Evolutionary conservation across 305 asterid genomes (phyloP), one percentile per base, ranked within the genome.

Genomic region (Ilex paraguariensis): DNA sequence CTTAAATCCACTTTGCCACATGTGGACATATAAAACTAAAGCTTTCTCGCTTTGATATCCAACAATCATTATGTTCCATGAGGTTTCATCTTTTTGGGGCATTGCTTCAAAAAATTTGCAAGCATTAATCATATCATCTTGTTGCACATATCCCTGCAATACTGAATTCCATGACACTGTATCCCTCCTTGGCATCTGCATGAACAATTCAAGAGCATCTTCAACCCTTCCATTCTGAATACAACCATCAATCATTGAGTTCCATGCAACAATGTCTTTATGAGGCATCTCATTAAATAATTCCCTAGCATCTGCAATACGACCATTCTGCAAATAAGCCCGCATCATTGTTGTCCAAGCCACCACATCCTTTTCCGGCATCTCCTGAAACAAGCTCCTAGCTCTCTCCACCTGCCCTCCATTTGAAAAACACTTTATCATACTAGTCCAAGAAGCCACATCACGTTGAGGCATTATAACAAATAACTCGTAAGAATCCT

Each of bases 331-430:
- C 74, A 79, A 69, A 61, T 78, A 78, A 64, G 88, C 88, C 58
- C 75, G 75, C 44, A 82, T 74, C 85, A 85, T 78, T 40, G 79
- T 81, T 48, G 92, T 85, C 83, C 88, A 80, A 46, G 92, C 82
- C 57, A 85, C 81, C 6, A 75, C 61, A 63, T 85, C 92, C 82
- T 70, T 85, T 57, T 70, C 66, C 6, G 88, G 88, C 88, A 85
- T 82, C 56, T 68, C 76, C 44, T 82, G 81, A 57, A 85, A 85
- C 57, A 85, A 70, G 32, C 62, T 68, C 66, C 71, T 72, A 53
- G 83, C 92, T 62, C 63, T 72, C 31, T 74, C 81, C 61, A 85
- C 63, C 64, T 76, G 67, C 66, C 86, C 82, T 5, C 42, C 80
- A 60, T 77, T 73, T 66, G 70, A 52, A 54, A 76, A 80, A 66